Conservation (phyloP, 2,329 filamentous ascomycete genomes). For the Aspergillus sp. region DNA sequence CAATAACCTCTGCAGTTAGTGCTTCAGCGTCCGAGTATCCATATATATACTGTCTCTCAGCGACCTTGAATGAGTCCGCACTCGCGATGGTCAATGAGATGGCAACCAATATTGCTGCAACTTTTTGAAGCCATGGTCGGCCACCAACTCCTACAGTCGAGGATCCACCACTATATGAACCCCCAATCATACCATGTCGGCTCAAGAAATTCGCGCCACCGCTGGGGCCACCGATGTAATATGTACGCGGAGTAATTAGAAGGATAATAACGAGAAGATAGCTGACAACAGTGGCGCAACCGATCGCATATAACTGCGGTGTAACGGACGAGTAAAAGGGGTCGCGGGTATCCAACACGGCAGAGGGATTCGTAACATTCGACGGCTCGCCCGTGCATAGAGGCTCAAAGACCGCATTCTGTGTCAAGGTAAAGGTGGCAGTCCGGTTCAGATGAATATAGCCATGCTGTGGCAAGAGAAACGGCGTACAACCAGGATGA, state of each 20-base stretch:
- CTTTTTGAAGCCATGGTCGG: slow-evolving; percentile 84
- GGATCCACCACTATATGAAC: slow-evolving; percentile 58
- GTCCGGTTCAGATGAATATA: slow-evolving; percentile 37
- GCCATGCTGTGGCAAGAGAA: slow-evolving; percentile 54
- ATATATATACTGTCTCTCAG: slow-evolving; percentile 69
- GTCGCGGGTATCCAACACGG: slow-evolving; percentile 63
- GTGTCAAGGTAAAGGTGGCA: slow-evolving; percentile 38
- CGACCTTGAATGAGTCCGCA: slow-evolving; percentile 80
- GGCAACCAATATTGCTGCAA: slow-evolving; percentile 56
- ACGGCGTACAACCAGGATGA: slow-evolving; percentile 53
- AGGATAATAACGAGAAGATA: slow-evolving; percentile 93
- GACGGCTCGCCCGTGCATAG: slow-evolving; percentile 39
- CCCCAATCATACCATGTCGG: slow-evolving; percentile 75
- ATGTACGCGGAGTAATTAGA: slow-evolving; percentile 88
- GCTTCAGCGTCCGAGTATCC: slow-evolving; percentile 73
- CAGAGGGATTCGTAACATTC: slow-evolving; percentile 33
- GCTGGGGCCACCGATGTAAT: slow-evolving; percentile 68
- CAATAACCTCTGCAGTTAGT: slow-evolving; percentile 72
- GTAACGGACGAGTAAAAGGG: slow-evolving; percentile 93
- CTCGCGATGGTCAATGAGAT: slow-evolving; percentile 92
- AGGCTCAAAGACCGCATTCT: slow-evolving; percentile 46
- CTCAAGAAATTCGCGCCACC: slow-evolving; percentile 67
- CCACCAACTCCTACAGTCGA: slow-evolving; percentile 79
- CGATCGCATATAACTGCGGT: slow-evolving; percentile 87
- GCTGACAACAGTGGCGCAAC: slow-evolving; percentile 80